These are phyloP conservation scores for Spiraea crenata DNA, from an alignment of 331 rosid genomes.

Conservation along the genomic window DNA sequence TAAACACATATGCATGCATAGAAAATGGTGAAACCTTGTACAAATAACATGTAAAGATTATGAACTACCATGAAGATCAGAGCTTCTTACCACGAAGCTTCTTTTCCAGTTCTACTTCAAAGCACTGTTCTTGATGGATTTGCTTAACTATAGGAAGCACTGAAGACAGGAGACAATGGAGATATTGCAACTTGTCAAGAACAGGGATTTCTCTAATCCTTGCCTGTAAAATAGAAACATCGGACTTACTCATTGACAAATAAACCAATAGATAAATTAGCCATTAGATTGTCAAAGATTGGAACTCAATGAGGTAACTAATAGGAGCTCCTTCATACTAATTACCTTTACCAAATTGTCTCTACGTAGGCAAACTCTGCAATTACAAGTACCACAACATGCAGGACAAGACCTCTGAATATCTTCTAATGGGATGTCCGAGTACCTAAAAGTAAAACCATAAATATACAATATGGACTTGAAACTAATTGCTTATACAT, in stretches of 20 bases:
- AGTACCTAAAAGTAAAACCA: constrained; percentile 55
- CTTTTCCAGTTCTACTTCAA: constrained; percentile 89
- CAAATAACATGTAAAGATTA: constrained; percentile 9
- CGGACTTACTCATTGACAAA: constrained; percentile 19
- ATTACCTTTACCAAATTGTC: constrained; percentile 88
- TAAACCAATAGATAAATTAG: constrained; percentile 17
- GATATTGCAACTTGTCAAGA: constrained; percentile 74
- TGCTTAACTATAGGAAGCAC: constrained; percentile 90
- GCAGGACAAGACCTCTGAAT: constrained; percentile 87
- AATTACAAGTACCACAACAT: constrained; percentile 85
- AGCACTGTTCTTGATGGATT: constrained; percentile 79
- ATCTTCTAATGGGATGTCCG: constrained; percentile 63
- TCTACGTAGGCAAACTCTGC: constrained; percentile 74
- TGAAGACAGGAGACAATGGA: constrained; percentile 69
- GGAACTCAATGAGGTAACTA: constrained; percentile 13
- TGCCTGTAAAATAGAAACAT: constrained; percentile 49
- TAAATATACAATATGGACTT: constrained; percentile 17
- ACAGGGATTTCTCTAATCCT: constrained; percentile 85
- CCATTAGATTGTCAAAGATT: constrained; percentile 20
- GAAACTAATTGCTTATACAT: constrained; percentile 17
- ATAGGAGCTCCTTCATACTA: not conserved
- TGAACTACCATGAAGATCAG: constrained; percentile 15
- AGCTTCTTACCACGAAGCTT: constrained; percentile 65
- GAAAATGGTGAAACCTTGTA: constrained; percentile 12
- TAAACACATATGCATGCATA: constrained; percentile 17